Base-by-base conservation (phyloP, 305 asterid genomes). In the Petunia hybrid region DNA sequence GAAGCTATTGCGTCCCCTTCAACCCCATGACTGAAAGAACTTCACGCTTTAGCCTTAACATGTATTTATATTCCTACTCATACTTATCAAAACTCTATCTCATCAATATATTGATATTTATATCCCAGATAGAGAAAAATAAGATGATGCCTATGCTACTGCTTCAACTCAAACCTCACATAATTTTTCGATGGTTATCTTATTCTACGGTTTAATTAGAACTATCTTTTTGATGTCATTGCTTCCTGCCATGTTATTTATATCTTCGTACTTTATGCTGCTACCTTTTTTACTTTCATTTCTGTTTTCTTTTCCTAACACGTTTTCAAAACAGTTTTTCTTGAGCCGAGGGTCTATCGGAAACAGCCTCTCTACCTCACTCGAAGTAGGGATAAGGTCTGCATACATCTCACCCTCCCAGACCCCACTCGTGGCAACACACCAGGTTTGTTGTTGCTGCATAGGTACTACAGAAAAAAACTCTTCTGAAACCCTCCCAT, bases 1-100 rank as follows among this genome's bases (percentile, higher is more conserved):
- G 43, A 46, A 46, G 56, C 14, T 51, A 8, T 31, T 70, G 12
- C 12, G 61, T n/a, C 77, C 77, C 59, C 43, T 12, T 14, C 6
- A 46, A 35, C 42, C 9, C 8, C 43, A 46, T 22, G 53, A 67
- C 8, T 2, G 6, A 31, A 70, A 70, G 41, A 4, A 22, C 12
- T 2, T 70, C n/a, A 46, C 46, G 77, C 31, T 46, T 46, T 10
- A 70, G 43, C 77, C 61, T 70, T 70, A 70, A 31, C 61, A 70
- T 22, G 61, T 46, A 43, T 69, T 53, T 45, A 8, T 68, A 69
- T 70, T 45, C 77, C 77, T 70, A 70, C 42, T 31, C 42, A 70
- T 70, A 45, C 12, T 2, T 43, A 22, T 8, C 77, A 70, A 45
- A 46, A 70, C 31, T 48, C 42, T 70, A 39, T 39, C 10, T 2